A percentile compares a stretch with the other conserved stretches of the same genome.
Conservation (phyloP, 441 rosid species). For the Bocquillonia castaneifolia region DNA sequence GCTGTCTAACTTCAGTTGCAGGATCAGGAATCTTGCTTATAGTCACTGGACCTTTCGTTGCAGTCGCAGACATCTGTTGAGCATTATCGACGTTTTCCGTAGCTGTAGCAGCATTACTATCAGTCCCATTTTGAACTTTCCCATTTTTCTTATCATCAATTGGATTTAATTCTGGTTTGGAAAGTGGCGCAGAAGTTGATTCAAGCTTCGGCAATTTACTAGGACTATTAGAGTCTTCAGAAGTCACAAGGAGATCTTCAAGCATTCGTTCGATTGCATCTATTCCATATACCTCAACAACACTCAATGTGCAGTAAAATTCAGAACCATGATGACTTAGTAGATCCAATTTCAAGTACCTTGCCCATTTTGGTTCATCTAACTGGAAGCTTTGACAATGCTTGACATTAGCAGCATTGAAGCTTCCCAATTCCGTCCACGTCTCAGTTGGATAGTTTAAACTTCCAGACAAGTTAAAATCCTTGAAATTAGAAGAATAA, state of each 20-base stretch:
- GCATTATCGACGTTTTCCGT: conserved; percentile 27
- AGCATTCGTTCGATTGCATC: conserved; percentile 89
- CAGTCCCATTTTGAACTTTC: conserved; percentile 21
- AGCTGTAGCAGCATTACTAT: conserved; percentile 20
- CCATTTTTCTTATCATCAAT: conserved; percentile 29
- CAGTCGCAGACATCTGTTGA: conserved; percentile 32
- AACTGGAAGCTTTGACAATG: conserved; percentile 66
- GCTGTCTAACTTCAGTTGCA: conserved; percentile 53
- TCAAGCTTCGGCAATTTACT: conserved; percentile 34
- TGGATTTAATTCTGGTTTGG: conserved; percentile 28
- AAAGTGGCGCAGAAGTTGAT: conserved; percentile 23
- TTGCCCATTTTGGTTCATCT: conserved; percentile 74
- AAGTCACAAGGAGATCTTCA: conserved; percentile 66
- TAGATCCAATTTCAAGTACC: conserved; percentile 68
- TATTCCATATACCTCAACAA: conserved; percentile 73
- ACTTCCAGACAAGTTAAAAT: conserved; percentile 67
- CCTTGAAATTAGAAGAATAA: conserved; percentile 77
- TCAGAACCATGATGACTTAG: conserved; percentile 77
- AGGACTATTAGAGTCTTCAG: conserved; percentile 38
- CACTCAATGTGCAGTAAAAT: conserved; percentile 82
- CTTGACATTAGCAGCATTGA: conserved; percentile 62
- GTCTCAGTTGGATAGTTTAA: conserved; percentile 60
- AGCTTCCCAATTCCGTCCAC: conserved; percentile 58
- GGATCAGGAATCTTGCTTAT: conserved; percentile 41
- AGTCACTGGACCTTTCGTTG: conserved; percentile 25